A percentile compares a stretch with the other conserved stretches of the same genome.
Conservation (phyloP, 768 basidiomycete species). For the Daedaleopsis nitida region DNA sequence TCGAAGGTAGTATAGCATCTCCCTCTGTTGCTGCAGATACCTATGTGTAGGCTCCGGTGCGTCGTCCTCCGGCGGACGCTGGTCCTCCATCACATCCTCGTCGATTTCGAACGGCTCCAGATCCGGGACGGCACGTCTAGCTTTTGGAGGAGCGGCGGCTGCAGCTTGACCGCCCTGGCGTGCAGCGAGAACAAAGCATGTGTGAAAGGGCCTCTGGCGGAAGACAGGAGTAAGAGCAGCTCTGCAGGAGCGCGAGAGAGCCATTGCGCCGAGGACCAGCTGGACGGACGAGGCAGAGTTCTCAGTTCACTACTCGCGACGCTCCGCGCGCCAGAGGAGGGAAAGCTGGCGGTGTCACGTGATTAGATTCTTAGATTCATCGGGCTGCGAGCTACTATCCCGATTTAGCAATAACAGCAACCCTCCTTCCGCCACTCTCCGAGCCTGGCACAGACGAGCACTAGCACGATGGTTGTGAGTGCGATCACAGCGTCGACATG, state of each 20-base stretch:
- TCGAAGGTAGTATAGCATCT: constrained; percentile 75
- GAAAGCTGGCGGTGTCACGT: constrained; percentile 16
- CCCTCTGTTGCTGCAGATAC: constrained; percentile 71
- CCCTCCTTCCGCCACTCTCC: neutral
- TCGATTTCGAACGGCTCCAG: constrained; percentile 10
- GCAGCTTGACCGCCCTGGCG: constrained; percentile 12
- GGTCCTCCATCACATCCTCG: constrained; percentile 25
- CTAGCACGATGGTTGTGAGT: constrained; percentile 21
- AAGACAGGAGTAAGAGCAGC: constrained; percentile 21
- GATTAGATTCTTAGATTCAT: constrained; percentile 10
- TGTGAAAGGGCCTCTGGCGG: constrained; percentile 25
- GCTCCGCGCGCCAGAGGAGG: neutral
- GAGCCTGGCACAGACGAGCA: neutral
- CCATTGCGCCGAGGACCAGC: constrained; percentile 17
- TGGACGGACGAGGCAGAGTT: constrained; percentile 2
- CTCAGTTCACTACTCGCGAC: neutral
- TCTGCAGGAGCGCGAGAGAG: constrained; percentile 22
- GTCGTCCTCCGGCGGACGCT: constrained; percentile 54
- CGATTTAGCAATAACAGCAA: neutral
- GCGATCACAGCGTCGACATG: too few relatives aligned
- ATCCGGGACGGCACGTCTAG: constrained; percentile 17
- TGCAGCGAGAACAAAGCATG: constrained; percentile 10
- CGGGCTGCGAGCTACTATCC: neutral
- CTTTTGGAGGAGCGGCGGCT: constrained; percentile 10
- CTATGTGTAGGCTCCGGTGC: constrained; percentile 71